Evolutionary conservation across 2,329 filamentous ascomycete genomes (phyloP), one percentile per base, ranked within the genome.

Genomic region (Claviceps digitariae): DNA sequence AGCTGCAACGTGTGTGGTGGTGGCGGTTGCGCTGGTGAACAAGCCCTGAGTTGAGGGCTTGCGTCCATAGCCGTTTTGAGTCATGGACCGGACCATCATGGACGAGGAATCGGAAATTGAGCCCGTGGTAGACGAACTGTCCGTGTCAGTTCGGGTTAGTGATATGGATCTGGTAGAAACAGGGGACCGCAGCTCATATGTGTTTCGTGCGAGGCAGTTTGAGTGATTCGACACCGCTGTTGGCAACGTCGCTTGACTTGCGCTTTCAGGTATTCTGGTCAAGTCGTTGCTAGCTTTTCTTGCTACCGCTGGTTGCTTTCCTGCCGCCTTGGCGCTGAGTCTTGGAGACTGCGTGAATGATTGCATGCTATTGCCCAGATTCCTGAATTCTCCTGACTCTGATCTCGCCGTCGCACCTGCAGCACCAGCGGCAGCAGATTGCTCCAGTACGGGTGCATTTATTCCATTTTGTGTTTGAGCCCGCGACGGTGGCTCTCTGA

Each of bases 291-390:
- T 54, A 4, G 54, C 43, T 40, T 54, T 60, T 50, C 54, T 51
- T 8, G 58, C 54, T 12, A 58, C 58, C 5, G 59, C 67, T 10
- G 74, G 73, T 48, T 69, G 72, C 56, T 79, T 79, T 3, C 75
- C 76, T 12, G 70, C 67, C 23, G 73, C 71, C 59, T 77, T 78
- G 17, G 69, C 66, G 57, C 72, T 76, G 52, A 67, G 59, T 43
- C 27, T 20, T 3, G 52, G 9, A 38, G 36, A 12, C 17, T 47
- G 41, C 43, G 20, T 9, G 5, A 34, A 20, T 13, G 44, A 13
- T 20, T 25, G 38, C 38, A 23, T 48, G 29, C 21, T 13, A 9
- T 25, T 21, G 15, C 34, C n/a, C 29, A 47, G 31, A 27, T 10
- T 23, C 13, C 17, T 20, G n/a, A n/a, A n/a, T n/a, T 45, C 25